Evolutionary conservation across 345 rosid species (phyloP).

Genomic region (Cardamine chenopodiifolia): DNA sequence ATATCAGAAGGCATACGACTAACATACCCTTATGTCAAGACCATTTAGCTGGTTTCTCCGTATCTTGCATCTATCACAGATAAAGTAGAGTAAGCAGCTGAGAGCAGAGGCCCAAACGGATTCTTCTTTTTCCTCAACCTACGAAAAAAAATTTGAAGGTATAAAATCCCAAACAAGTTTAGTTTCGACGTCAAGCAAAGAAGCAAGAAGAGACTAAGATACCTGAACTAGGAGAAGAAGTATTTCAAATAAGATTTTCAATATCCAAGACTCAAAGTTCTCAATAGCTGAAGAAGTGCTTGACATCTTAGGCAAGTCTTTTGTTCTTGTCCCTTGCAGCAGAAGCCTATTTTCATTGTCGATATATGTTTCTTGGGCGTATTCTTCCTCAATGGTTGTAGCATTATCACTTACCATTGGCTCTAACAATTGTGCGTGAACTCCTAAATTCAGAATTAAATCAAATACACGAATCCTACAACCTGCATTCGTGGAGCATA

Average conservation of each 20-base stretch:
- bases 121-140: conserved; percentile 90
- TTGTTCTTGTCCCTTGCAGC: conserved; percentile 53
- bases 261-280: conserved; percentile 88
- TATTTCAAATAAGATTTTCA: conserved; percentile 81
- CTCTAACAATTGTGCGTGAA: conserved; percentile 93
- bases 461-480: conserved; percentile 94
- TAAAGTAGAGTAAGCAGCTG: conserved; percentile 95
- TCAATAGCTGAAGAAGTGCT: conserved; percentile 67
- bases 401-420: conserved; percentile 69
- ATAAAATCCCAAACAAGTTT: conserved; percentile 23
- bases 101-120: conserved; percentile 96
- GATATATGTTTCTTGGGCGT: conserved; percentile 66
- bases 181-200: conserved; percentile 21
- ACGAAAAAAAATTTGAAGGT: conserved; percentile 37
- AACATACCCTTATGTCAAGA: conserved; percentile 90
- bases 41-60: conserved; percentile 76
- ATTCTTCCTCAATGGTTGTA: conserved; percentile 84
- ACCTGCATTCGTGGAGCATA: conserved; percentile 72
- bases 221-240: conserved; percentile 99
- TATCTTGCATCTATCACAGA: conserved; percentile 88
- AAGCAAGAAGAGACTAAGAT: conserved; percentile 15
- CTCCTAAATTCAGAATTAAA: conserved; percentile 94
- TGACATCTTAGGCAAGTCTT: conserved; percentile 54
- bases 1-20: conserved; percentile 23
- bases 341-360: conserved; percentile 60